These are phyloP conservation scores for Colletotrichum coccodes DNA, from an alignment of 2,329 filamentous ascomycete genomes.

Conservation along the genomic window DNA sequence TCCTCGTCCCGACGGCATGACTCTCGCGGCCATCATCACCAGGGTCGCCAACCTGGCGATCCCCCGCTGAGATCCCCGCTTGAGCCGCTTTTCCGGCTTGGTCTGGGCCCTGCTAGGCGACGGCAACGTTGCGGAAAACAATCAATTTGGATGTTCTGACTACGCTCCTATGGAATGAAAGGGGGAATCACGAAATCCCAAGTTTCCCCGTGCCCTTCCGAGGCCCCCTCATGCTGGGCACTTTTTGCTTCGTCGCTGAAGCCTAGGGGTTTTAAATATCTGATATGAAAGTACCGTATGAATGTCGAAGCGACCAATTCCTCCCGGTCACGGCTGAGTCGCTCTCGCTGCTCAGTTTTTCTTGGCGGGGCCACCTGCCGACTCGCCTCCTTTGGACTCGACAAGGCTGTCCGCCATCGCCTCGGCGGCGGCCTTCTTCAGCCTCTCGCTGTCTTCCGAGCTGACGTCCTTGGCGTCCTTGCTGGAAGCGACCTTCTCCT, in stretches of 20 bases:
- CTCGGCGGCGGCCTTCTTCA: constrained; percentile 73
- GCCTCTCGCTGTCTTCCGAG: constrained; percentile 67
- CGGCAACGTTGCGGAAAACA: neutral
- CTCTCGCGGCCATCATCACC: neutral
- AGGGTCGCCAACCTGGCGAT: too few relatives aligned
- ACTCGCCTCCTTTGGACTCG: constrained; percentile 49
- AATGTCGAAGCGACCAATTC: neutral
- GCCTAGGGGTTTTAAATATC: constrained; percentile 23
- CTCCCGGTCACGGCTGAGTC: neutral
- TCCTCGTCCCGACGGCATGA: too few relatives aligned
- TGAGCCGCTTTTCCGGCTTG: neutral
- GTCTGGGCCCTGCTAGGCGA: neutral
- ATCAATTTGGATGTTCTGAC: constrained; percentile 25
- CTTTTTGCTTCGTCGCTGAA: constrained; percentile 7
- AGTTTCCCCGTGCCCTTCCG: constrained; percentile 23
- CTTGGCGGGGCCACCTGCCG: constrained; percentile 43
- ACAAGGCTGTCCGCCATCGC: constrained; percentile 68
- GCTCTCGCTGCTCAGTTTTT: constrained; percentile 41
- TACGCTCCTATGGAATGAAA: constrained; percentile 29
- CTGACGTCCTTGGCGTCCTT: constrained; percentile 54
- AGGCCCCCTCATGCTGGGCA: constrained; percentile 16
- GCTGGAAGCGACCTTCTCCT: constrained; percentile 62
- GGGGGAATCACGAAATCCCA: constrained; percentile 24
- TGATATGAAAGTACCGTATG: constrained; percentile 30
- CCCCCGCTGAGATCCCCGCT: neutral